Evolutionary conservation across 2,329 filamentous ascomycete genomes (phyloP).

Genomic region (Penicillium carneum): DNA sequence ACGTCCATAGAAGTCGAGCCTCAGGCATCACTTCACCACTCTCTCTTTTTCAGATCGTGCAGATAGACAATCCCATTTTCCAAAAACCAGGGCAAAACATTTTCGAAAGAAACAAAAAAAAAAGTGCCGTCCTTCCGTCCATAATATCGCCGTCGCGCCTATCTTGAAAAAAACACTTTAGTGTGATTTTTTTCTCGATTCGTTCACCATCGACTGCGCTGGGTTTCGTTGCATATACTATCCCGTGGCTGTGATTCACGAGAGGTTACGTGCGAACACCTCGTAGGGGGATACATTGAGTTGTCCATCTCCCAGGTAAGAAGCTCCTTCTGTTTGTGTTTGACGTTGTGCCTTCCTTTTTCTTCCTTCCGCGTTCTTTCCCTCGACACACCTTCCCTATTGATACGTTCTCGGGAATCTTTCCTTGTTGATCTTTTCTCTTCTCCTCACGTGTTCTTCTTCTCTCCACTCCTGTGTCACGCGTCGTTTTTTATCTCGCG

Average conservation of each 20-base stretch:
- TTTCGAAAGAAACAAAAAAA: conserved; percentile 31
- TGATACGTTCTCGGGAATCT: background rate
- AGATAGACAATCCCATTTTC: conserved; percentile 39
- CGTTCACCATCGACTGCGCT: conserved; percentile 20
- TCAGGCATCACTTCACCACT: conserved; percentile 32
- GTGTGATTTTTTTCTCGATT: conserved; percentile 47
- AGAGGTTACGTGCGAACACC: conserved; percentile 25
- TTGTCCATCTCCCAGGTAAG: conserved; percentile 91
- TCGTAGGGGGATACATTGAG: conserved; percentile 85
- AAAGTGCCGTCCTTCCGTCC: conserved; percentile 17
- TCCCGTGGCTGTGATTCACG: conserved; percentile 21
- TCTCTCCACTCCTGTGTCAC: background rate
- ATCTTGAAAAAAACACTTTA: conserved; percentile 48
- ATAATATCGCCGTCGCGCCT: conserved; percentile 26
- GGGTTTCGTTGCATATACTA: conserved; percentile 22
- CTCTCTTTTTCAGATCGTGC: conserved; percentile 38
- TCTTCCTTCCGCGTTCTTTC: background rate
- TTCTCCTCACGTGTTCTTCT: background rate
- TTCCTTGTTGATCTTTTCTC: background rate
- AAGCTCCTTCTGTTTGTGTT: conserved; percentile 14
- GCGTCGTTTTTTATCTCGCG: background rate
- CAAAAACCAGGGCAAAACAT: conserved; percentile 22
- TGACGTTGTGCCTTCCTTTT: conserved; percentile 3
- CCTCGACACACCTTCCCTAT: background rate
- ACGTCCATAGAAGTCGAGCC: conserved; percentile 14